phyloP scores from a whole-genome alignment of 306 rosid species.

The Citrullus colocynthis region DNA sequence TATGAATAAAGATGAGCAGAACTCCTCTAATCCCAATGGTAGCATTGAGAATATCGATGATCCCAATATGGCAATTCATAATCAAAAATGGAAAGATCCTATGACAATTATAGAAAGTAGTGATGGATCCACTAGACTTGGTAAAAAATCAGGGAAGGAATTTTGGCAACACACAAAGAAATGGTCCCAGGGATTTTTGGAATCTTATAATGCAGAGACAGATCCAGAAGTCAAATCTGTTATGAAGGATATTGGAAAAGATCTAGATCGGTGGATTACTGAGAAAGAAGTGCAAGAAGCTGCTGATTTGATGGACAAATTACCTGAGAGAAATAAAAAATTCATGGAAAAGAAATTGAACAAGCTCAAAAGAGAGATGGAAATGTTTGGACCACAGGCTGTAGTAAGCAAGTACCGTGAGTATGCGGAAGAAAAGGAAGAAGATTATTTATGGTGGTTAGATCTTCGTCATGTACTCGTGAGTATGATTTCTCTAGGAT shows the following conservation, averaged over 20 bases:
- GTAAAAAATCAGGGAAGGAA: slow-evolving; percentile 84
- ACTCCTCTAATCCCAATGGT: slow-evolving; percentile 19
- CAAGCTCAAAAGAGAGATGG: slow-evolving; percentile 91
- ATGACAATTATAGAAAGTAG: slow-evolving; percentile 73
- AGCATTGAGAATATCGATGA: slow-evolving; percentile 15
- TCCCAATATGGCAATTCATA: slow-evolving; percentile 9
- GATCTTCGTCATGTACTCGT: slow-evolving; percentile 78
- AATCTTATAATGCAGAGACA: slow-evolving; percentile 71
- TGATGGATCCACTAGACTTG: slow-evolving; percentile 72
- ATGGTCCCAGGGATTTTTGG: slow-evolving; percentile 82
- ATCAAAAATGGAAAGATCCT: slow-evolving; percentile 22
- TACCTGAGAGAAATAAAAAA: slow-evolving; percentile 49
- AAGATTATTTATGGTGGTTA: slow-evolving; percentile 95
- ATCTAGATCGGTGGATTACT: slow-evolving; percentile 84
- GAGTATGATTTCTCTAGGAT: slow-evolving; percentile 11
- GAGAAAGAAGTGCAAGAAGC: slow-evolving; percentile 84
- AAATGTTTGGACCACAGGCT: slow-evolving; percentile 91
- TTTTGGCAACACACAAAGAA: slow-evolving; percentile 97
- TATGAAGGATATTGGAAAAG: slow-evolving; percentile 82
- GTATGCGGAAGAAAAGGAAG: slow-evolving; percentile 58
- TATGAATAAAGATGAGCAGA: slow-evolving; percentile 33
- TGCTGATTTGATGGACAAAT: slow-evolving; percentile 49
- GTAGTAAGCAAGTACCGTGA: slow-evolving; percentile 87
- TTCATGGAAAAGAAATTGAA: slow-evolving; percentile 66
- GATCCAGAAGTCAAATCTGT: slow-evolving; percentile 67